phyloP scores from a whole-genome alignment of 352 stramenopile genomes.

The Phytophthora ramorum region DNA sequence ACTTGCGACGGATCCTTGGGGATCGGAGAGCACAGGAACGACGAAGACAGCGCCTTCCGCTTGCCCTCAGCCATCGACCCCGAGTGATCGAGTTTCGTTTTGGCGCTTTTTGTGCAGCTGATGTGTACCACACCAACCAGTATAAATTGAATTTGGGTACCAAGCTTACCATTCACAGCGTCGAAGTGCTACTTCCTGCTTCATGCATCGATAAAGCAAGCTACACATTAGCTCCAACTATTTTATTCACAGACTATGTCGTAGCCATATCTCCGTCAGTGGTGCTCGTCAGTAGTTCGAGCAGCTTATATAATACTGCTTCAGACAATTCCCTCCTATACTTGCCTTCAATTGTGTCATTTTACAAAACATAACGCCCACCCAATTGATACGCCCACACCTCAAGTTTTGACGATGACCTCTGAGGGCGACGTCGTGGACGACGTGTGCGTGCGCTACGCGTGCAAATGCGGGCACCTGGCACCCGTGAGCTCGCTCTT shows the following conservation, averaged over 20 bases:
- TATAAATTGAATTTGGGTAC: neutral
- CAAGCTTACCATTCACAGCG: too few relatives aligned
- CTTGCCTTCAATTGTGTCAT: neutral
- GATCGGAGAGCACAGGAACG: constrained; percentile 77
- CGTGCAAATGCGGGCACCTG: constrained; percentile 75
- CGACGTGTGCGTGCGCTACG: constrained; percentile 67
- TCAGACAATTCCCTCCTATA: neutral
- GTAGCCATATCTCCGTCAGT: too few relatives aligned
- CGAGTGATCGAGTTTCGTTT: constrained; percentile 5
- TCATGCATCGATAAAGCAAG: too few relatives aligned
- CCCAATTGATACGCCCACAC: neutral
- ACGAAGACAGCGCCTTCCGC: constrained; percentile 43
- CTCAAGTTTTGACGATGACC: constrained; percentile 1
- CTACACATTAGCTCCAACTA: too few relatives aligned
- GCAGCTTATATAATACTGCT: too few relatives aligned
- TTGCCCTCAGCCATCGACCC: constrained; percentile 38
- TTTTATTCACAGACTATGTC: too few relatives aligned
- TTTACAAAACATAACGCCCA: neutral
- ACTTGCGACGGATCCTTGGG: constrained; percentile 65
- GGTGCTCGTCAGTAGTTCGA: too few relatives aligned
- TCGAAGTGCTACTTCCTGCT: too few relatives aligned
- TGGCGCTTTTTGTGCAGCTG: constrained; percentile 2
- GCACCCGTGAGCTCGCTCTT: constrained; percentile 66
- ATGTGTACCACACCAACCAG: constrained; percentile 7
- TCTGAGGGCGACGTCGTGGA: constrained; percentile 25